Conservation (phyloP, 768 basidiomycete species). For the Rhodotorula babjevae region DNA sequence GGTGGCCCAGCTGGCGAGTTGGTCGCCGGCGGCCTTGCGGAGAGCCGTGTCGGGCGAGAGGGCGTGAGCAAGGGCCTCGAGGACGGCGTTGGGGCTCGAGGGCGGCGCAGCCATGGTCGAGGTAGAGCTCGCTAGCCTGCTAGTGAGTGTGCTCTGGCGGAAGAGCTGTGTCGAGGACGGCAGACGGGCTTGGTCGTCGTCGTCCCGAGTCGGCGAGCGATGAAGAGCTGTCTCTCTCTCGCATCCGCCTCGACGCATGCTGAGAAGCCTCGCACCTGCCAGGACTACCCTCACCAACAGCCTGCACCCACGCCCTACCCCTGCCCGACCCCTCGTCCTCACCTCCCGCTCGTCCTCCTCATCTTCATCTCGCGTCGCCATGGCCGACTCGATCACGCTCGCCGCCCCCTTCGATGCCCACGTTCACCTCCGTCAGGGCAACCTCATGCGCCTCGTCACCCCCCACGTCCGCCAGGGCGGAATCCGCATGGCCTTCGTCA, state of each 20-base stretch:
- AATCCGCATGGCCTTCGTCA: slow-evolving; percentile 87
- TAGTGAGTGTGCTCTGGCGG: too few relatives aligned
- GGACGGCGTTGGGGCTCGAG: not conserved
- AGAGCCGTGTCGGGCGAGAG: slow-evolving; percentile 5
- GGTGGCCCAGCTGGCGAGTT: slow-evolving; percentile 30
- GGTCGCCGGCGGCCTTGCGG: slow-evolving; percentile 1
- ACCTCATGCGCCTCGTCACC: slow-evolving; percentile 72
- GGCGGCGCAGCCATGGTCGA: slow-evolving; percentile 7
- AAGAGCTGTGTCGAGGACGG: too few relatives aligned
- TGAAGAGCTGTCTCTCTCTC: too few relatives aligned
- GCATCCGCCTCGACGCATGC: not conserved
- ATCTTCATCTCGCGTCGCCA: not conserved
- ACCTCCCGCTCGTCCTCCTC: not conserved
- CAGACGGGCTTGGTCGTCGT: too few relatives aligned
- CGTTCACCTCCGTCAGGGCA: slow-evolving; percentile 89
- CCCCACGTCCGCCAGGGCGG: slow-evolving; percentile 88
- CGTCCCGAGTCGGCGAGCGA: too few relatives aligned
- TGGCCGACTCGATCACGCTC: slow-evolving; percentile 15
- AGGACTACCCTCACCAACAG: not conserved
- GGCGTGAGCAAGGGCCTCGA: slow-evolving; percentile 13
- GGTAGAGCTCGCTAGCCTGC: too few relatives aligned
- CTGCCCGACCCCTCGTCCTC: not conserved
- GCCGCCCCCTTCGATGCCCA: slow-evolving; percentile 81
- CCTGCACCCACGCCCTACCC: not conserved
- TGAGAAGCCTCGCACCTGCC: not conserved